Base-by-base conservation (phyloP, 345 rosid species). In the Gossypioides kirkii region DNA sequence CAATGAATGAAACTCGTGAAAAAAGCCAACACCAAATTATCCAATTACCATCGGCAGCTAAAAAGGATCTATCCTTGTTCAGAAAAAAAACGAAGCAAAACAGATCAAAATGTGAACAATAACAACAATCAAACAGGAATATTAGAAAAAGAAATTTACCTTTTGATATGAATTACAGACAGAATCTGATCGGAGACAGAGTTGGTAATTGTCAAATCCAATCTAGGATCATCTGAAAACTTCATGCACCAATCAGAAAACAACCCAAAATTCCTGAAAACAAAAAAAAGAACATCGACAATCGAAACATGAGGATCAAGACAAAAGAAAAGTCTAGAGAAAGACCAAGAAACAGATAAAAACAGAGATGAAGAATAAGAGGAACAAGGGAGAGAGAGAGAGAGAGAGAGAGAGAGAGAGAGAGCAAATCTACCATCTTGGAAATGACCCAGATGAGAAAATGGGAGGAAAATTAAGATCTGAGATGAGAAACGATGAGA, bases 401-500 rank as follows among this genome's bases (percentile, higher is more conserved):
- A 10, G 49, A 45, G 47, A 32, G 38, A 32, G 36, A 32, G 36
- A 32, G 32, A 26, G 28, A 26, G 26, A 73, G 50, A 72, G 75
- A 77, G 20, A 23, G 77, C 76, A 46, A 80, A 71, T 72, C 8
- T 87, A 87, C 91, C 96, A 94, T 76, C 50, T 65, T 58, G 85
- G 74, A 75, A 80, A 83, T 76, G 82, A 85, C 86, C 87, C 89
- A 83, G 90, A 83, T 77, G 82, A 86, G 82, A 50, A 85, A 86
- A 76, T 80, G 83, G 80, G 83, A 74, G 26, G 63, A 79, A 80
- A 83, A 47, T 79, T 87, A 94, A 91, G 98, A 94, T 94, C 97
- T 87, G 84, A 83, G 75, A 71, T 82, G 82, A 77, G 79, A 77
- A 80, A 86, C 71, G 67, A 78, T 74, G 74, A 82, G 78, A 83